phyloP scores from a whole-genome alignment of 768 basidiomycete species.

The Tricholoma bakamatsutake region DNA sequence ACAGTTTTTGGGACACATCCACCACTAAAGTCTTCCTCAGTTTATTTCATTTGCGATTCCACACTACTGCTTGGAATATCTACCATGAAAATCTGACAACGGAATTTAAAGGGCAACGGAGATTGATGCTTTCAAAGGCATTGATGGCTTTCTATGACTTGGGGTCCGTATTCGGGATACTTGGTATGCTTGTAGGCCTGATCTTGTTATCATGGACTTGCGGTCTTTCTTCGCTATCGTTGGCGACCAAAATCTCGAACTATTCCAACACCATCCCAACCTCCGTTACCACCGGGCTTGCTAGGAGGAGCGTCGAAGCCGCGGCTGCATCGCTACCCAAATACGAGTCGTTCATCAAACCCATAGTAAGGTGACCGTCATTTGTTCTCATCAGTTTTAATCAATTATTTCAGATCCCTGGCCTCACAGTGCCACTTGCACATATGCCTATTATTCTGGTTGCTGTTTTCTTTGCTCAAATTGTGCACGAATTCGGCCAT shows the following conservation, averaged over 20 bases:
- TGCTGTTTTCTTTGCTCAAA: slow-evolving; percentile 56
- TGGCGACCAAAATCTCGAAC: slow-evolving; percentile 4
- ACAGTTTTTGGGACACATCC: slow-evolving; percentile 13
- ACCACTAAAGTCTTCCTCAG: slow-evolving; percentile 19
- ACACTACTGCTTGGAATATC: slow-evolving; percentile 46
- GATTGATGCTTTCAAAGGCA: slow-evolving; percentile 16
- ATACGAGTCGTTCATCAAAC: slow-evolving; percentile 14
- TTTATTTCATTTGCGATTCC: slow-evolving; percentile 32
- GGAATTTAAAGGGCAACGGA: slow-evolving; percentile 26
- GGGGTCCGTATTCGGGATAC: slow-evolving; percentile 37
- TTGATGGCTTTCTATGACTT: slow-evolving; percentile 42
- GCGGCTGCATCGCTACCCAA: not conserved
- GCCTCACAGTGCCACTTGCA: slow-evolving; percentile 69
- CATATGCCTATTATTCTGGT: slow-evolving; percentile 63
- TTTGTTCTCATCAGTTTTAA: not conserved
- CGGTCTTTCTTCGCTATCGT: slow-evolving; percentile 9
- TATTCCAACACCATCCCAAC: not conserved
- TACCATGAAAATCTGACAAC: slow-evolving; percentile 39
- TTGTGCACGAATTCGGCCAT: slow-evolving; percentile 80
- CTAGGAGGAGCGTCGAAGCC: slow-evolving; percentile 5
- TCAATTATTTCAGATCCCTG: slow-evolving; percentile 58
- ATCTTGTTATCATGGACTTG: slow-evolving; percentile 34
- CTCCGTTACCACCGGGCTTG: not conserved
- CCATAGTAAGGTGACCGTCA: slow-evolving; percentile 25
- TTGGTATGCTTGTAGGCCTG: slow-evolving; percentile 44